Percentiles rank a stretch among this genome's conserved stretches.
phyloP scores from a whole-genome alignment of 805 yeast species.

The Starmerella etchellsii region DNA sequence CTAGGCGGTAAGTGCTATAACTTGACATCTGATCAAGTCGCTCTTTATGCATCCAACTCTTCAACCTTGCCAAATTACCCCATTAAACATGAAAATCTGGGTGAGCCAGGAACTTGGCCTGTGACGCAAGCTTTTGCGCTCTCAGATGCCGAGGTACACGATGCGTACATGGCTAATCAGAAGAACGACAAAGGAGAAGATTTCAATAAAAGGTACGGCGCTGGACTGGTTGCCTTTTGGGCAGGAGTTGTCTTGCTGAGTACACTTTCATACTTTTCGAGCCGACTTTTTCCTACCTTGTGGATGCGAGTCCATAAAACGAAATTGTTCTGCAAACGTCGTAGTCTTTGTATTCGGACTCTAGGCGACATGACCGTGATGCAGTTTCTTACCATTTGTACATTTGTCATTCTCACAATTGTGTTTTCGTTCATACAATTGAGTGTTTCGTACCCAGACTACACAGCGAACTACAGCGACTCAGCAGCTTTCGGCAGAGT shows the following conservation, averaged over 20 bases:
- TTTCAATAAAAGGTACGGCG: conserved; percentile 8
- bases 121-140: conserved; percentile 8
- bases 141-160: conserved; percentile 1
- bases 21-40: background rate
- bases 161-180: conserved; percentile 2
- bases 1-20: no score
- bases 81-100: background rate
- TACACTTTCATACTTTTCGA: no score
- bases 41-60: no score
- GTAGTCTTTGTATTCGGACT: no score
- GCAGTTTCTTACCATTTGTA: no score
- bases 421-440: conserved; percentile 21
- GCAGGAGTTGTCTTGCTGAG: no score
- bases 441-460: conserved; percentile 6
- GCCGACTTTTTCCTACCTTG: no score
- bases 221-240: conserved; percentile 15
- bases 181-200: background rate
- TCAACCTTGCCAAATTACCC: background rate
- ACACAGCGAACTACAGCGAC: conserved; percentile 2
- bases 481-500: conserved; percentile 1
- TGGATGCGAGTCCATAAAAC: no score
- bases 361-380: no score
- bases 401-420: conserved; percentile 26
- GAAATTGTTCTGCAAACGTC: no score
- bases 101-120: conserved; percentile 9